Percentiles rank a stretch among this genome's conserved stretches.
Evolutionary conservation across 805 yeast genomes (phyloP).

Genomic region (Kodamaea neixiangensis): DNA sequence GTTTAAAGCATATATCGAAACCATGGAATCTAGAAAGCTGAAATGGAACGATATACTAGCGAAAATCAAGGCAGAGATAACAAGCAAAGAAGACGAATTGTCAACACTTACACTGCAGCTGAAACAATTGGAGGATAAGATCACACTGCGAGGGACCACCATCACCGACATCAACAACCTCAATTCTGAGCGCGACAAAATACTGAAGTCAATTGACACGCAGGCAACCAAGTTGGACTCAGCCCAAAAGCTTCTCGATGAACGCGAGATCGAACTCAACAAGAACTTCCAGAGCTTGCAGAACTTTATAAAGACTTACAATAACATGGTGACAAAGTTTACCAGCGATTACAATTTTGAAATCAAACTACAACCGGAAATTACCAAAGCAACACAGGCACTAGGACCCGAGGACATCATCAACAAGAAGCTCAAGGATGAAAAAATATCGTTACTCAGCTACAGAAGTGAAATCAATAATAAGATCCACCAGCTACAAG

Average conservation of each 20-base stretch:
- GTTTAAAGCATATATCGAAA: constrained; percentile 69
- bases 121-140: constrained; percentile 40
- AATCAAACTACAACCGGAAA: constrained; percentile 32
- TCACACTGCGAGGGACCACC: constrained; percentile 57
- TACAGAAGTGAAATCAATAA: constrained; percentile 37
- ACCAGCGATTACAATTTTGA: constrained; percentile 41
- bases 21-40: constrained; percentile 61
- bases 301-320: constrained; percentile 55
- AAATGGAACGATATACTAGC: constrained; percentile 64
- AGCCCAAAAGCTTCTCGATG: constrained; percentile 44
- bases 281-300: constrained; percentile 54
- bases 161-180: constrained; percentile 63
- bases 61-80: constrained; percentile 59
- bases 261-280: constrained; percentile 52
- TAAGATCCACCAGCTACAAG: constrained; percentile 53
- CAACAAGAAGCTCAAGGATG: constrained; percentile 46
- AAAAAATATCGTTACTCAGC: constrained; percentile 40
- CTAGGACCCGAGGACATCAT: constrained; percentile 38
- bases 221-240: constrained; percentile 46
- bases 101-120: constrained; percentile 42
- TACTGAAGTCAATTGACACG: constrained; percentile 54
- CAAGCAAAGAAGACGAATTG: constrained; percentile 44
- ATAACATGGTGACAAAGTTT: constrained; percentile 52
- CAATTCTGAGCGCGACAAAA: constrained; percentile 59
- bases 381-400: constrained; percentile 11